Conservation (phyloP, 2,329 filamentous ascomycete genomes). For the Colletotrichum sojae region DNA sequence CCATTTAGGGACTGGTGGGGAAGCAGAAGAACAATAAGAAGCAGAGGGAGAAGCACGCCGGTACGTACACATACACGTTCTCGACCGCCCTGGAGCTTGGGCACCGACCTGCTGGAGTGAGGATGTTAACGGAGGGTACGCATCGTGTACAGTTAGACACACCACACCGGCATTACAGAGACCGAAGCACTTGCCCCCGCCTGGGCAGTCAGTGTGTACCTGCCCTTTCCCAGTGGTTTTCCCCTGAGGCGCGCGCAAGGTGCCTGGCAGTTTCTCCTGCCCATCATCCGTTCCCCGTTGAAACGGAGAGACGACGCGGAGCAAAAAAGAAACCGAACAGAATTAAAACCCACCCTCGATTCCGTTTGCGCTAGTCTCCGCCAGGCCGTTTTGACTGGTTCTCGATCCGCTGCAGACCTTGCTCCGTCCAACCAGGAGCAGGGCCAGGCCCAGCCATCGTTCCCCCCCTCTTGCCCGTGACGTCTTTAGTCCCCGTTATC, state of each 20-base stretch:
- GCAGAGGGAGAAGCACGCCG: neutral
- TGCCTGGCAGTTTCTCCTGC: neutral
- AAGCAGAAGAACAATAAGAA: neutral
- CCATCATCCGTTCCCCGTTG: slow-evolving; percentile 25
- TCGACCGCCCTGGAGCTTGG: slow-evolving; percentile 3
- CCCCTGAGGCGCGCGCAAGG: neutral
- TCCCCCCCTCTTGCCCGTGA: neutral
- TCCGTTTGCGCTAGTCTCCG: slow-evolving; percentile 11
- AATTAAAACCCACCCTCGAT: slow-evolving; percentile 4
- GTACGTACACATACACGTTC: neutral
- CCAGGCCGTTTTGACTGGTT: slow-evolving; percentile 22
- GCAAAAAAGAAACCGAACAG: neutral
- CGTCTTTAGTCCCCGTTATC: slow-evolving; percentile 10
- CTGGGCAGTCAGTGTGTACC: too few species aligned
- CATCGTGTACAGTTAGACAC: neutral
- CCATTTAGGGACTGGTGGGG: neutral
- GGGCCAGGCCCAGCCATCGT: slow-evolving; percentile 9
- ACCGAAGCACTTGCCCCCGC: too few species aligned
- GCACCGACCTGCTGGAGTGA: slow-evolving; percentile 8
- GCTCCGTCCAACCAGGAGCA: slow-evolving; percentile 27
- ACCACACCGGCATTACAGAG: too few species aligned
- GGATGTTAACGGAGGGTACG: slow-evolving; percentile 9
- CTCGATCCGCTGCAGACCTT: slow-evolving; percentile 23
- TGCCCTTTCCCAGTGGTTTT: too few species aligned
- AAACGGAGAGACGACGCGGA: neutral